phyloP scores from a whole-genome alignment of 2,329 filamentous ascomycete species.

The Peltaster fructicola region DNA sequence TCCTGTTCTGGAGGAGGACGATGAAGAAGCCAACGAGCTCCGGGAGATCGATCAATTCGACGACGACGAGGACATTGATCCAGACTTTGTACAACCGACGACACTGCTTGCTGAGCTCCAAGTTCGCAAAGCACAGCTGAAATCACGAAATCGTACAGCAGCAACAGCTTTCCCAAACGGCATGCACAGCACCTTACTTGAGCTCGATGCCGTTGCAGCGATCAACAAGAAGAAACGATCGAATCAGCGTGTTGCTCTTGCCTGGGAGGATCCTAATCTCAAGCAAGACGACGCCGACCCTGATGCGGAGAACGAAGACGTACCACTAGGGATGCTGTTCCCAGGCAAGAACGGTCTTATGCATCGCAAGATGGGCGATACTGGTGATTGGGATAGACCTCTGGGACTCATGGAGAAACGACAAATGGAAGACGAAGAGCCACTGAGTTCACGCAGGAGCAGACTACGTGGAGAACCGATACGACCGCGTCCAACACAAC shows the following conservation, averaged over 20 bases:
- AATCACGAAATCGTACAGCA: slow-evolving; percentile 55
- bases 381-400: slow-evolving; percentile 38
- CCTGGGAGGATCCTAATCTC: slow-evolving; percentile 58
- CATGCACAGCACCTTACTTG: slow-evolving; percentile 77
- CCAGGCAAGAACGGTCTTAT: slow-evolving; percentile 38
- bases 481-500: slow-evolving; percentile 15
- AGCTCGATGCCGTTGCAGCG: slow-evolving; percentile 81
- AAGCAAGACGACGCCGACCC: slow-evolving; percentile 22
- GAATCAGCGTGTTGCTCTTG: slow-evolving; percentile 62
- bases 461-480: slow-evolving; percentile 44
- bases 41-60: slow-evolving; percentile 27
- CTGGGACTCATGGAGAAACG: slow-evolving; percentile 63
- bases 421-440: slow-evolving; percentile 83
- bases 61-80: slow-evolving; percentile 21
- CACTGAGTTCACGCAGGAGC: slow-evolving; percentile 58
- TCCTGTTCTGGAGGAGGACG: slow-evolving; percentile 20
- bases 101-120: slow-evolving; percentile 87
- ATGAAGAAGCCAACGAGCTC: slow-evolving; percentile 19
- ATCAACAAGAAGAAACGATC: slow-evolving; percentile 60
- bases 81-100: slow-evolving; percentile 51
- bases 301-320: slow-evolving; percentile 57
- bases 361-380: slow-evolving; percentile 26
- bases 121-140: slow-evolving; percentile 75
- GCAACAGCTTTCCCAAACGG: slow-evolving; percentile 49
- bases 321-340: slow-evolving; percentile 69